Base-by-base conservation (phyloP, 495 filamentous ascomycete species). In the Bacidia gigantensis region DNA sequence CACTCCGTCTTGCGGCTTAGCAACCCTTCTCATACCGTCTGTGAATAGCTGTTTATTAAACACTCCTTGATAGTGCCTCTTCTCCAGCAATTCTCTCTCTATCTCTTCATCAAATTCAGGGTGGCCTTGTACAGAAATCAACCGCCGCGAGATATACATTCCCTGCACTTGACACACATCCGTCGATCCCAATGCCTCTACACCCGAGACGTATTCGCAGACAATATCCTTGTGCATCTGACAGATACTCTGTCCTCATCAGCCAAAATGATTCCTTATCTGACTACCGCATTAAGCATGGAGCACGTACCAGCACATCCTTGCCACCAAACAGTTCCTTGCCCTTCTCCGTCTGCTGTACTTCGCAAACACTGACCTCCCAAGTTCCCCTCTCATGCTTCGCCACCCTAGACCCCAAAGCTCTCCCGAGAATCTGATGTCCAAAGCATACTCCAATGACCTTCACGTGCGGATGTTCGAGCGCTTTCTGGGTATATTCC, bases 181-280 rank as follows among this genome's bases (percentile, higher is more conserved):
- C 1, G 84, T 86, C 14, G 72, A 73, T 3, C 82, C 88, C 0
- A 96, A 74, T 3, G 70, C 58, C 38, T 81, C 69, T 12, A 81
- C 78, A 24, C 74, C 76, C 0, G 68, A 58, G 0, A 90, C 89
- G 17, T 80, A 75, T 11, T 71, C 61, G 52, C 68, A 73, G n/a
- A 90, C 83, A 26, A 85, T 77, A 61, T 95, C 89, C 42, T 77
- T 76, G 67, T 97, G 89, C 89, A 94, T 93, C 67, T 95, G 88
- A 58, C 88, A 81, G 47, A 95, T 76, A 35, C 73, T 74, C 88
- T 93, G 56, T 25, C 41, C 47, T 7, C 29, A 26, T n/a, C 20
- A 39, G 23, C 22, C 44, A 42, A 20, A 41, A n/a, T 20, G 20
- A n/a, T n/a, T 21, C 14, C 20, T 24, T 22, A 26, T 47, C 25